These are phyloP conservation scores for Mucor mucedo DNA, from an alignment of 371 early-diverging fungal species.

Conservation along the genomic window DNA sequence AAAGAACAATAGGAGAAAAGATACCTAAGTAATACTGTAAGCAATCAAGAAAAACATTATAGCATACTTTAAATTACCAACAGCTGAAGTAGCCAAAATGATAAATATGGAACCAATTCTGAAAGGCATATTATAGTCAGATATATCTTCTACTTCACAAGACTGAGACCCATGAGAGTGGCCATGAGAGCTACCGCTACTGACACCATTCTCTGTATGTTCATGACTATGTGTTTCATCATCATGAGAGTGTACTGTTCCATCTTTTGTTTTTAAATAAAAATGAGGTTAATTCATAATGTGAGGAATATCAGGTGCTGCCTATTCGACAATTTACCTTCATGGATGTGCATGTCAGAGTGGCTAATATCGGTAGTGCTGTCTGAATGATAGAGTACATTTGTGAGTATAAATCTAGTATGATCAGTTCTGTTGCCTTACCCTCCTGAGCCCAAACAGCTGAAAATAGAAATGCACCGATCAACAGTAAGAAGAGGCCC, in stretches of 20 bases:
- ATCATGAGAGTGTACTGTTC: no score
- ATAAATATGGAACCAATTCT: constrained; percentile 35
- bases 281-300: no score
- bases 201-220: constrained; percentile 14
- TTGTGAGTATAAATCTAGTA: no score
- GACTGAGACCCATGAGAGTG: constrained; percentile 16
- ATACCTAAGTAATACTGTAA: constrained; percentile 4
- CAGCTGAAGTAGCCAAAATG: constrained; percentile 32
- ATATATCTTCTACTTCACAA: constrained; percentile 9
- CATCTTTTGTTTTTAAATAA: no score
- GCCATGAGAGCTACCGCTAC: constrained; percentile 6
- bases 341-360: no score
- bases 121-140: constrained; percentile 27
- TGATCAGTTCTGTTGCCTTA: no score
- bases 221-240: constrained; percentile 7
- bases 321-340: no score
- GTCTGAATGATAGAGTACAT: no score
- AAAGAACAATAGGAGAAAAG: constrained; percentile 32
- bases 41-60: no score
- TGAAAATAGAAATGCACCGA: constrained; percentile 9
- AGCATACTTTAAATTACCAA: constrained; percentile 10
- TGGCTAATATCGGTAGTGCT: no score
- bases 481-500: background rate
- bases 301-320: no score
- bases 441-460: constrained; percentile 10